Evolutionary conservation across 805 yeast species (phyloP).

Genomic region (Saccharomyces jurei): DNA sequence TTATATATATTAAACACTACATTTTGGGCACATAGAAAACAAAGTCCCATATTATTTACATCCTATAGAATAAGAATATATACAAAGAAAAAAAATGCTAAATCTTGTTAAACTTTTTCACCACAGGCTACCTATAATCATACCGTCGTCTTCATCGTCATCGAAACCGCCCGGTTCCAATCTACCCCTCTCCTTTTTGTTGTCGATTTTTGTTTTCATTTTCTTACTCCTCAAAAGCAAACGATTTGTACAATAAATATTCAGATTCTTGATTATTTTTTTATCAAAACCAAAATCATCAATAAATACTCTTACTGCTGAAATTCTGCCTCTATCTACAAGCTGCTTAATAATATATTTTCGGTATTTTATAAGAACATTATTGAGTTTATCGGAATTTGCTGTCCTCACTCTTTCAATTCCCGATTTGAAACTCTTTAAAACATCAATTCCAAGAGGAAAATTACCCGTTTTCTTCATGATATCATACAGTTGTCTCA

Average conservation of each 20-base stretch:
- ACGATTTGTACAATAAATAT: background rate
- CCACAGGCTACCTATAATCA: slow-evolving; percentile 28
- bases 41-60: background rate
- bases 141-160: slow-evolving; percentile 23
- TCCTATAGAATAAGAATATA: background rate
- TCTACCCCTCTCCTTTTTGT: slow-evolving; percentile 2
- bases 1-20: slow-evolving; percentile 1
- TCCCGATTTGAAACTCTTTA: slow-evolving; percentile 1
- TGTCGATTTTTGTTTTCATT: slow-evolving; percentile 4
- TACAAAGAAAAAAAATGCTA: background rate
- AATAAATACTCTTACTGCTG: slow-evolving; percentile 15
- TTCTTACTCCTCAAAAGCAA: slow-evolving; percentile 7
- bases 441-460: slow-evolving; percentile 12
- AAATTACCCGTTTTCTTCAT: slow-evolving; percentile 13
- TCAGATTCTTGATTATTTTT: slow-evolving; percentile 9
- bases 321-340: slow-evolving; percentile 9
- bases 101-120: slow-evolving; percentile 4
- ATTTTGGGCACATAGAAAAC: background rate
- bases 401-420: background rate
- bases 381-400: slow-evolving; percentile 3
- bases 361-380: slow-evolving; percentile 15
- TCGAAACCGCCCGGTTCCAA: slow-evolving; percentile 11
- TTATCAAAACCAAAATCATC: slow-evolving; percentile 15
- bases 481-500: slow-evolving; percentile 11
- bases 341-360: slow-evolving; percentile 14